Conservation (phyloP, 1,284 basidiomycete genomes). For the Cutaneotrichosporon spelunceum region DNA sequence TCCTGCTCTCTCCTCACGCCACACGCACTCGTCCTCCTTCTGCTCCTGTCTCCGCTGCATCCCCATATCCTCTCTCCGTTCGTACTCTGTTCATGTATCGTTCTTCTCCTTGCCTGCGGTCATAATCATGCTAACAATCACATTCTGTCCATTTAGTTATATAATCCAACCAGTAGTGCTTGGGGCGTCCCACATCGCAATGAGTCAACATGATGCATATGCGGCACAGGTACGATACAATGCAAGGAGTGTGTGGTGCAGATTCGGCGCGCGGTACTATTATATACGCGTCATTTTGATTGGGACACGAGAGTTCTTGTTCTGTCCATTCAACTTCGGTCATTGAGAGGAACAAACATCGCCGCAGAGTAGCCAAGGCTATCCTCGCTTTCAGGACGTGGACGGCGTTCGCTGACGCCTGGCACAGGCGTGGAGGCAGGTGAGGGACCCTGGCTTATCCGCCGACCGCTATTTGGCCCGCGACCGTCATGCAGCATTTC, state of each 20-base stretch:
- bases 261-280: neutral
- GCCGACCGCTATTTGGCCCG: neutral
- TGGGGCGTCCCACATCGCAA: too few relatives aligned
- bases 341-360: constrained; percentile 11
- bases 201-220: constrained; percentile 9
- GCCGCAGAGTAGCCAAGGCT: constrained; percentile 8
- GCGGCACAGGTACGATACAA: constrained; percentile 7
- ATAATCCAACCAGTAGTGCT: too few relatives aligned
- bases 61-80: too few relatives aligned
- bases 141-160: too few relatives aligned
- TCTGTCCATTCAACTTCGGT: neutral
- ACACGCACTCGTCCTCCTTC: too few relatives aligned
- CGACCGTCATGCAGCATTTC: constrained; percentile 1
- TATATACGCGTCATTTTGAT: neutral
- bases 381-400: neutral
- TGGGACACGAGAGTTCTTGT: neutral
- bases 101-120: too few relatives aligned
- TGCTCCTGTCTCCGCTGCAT: too few relatives aligned
- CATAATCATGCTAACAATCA: too few relatives aligned
- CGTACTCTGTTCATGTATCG: too few relatives aligned
- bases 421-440: neutral
- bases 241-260: constrained; percentile 6
- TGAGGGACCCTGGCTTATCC: constrained; percentile 1
- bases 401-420: neutral
- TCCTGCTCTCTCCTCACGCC: too few relatives aligned